These are phyloP conservation scores for Tillandsia fasciculata DNA, from an alignment of 176 grass and related monocot species.

Conservation along the genomic window DNA sequence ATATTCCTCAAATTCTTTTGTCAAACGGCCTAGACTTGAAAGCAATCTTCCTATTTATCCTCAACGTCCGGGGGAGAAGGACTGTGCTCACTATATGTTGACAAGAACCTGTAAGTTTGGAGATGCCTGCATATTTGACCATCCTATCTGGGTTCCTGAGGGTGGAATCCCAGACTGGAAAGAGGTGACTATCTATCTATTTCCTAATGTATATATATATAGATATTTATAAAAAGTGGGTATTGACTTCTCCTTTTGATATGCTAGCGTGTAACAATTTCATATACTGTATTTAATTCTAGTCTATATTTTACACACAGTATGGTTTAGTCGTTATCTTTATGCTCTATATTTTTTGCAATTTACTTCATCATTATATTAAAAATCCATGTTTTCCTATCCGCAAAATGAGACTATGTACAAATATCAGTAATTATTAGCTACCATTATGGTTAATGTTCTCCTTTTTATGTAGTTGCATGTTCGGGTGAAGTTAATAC, in stretches of 20 bases:
- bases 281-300: background rate
- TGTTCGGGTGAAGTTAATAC: too few relatives aligned
- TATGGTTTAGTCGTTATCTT: background rate
- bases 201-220: background rate
- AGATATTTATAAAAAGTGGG: conserved; percentile 25
- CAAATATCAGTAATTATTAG: too few relatives aligned
- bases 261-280: conserved; percentile 21
- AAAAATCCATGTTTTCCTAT: too few relatives aligned
- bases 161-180: conserved; percentile 89
- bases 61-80: conserved; percentile 61
- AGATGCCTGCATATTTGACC: conserved; percentile 82
- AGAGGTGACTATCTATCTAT: conserved; percentile 79
- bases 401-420: too few relatives aligned
- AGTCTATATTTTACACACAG: background rate
- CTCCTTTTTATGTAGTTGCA: too few relatives aligned
- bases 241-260: conserved; percentile 21
- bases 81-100: conserved; percentile 97
- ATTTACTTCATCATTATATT: too few relatives aligned
- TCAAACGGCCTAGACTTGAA: conserved; percentile 85
- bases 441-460: too few relatives aligned
- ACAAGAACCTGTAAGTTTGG: conserved; percentile 79
- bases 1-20: conserved; percentile 81
- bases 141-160: conserved; percentile 93
- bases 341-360: background rate
- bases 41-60: conserved; percentile 87